These are phyloP conservation scores for Cenchrus fungigraminus DNA, from an alignment of 176 grass and related monocot species.

Conservation along the genomic window DNA sequence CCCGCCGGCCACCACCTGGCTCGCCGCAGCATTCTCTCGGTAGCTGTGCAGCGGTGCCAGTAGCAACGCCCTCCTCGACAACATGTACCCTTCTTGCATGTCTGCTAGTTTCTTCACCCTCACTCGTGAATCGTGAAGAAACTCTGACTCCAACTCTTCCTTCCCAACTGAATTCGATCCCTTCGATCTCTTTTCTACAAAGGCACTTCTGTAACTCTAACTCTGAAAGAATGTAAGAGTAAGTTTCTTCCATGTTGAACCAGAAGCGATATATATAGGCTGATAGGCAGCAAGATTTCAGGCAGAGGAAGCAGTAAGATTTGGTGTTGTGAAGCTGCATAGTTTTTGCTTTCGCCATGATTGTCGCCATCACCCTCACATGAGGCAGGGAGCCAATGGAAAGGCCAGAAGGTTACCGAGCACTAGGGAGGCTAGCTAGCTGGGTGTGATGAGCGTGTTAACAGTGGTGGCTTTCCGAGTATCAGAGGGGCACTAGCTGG, in stretches of 20 bases:
- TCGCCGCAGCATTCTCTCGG: conserved; percentile 35
- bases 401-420: conserved; percentile 11
- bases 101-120: neutral
- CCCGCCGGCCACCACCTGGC: conserved; percentile 13
- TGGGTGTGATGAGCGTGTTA: conserved; percentile 21
- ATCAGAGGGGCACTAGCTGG: conserved; percentile 43
- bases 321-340: conserved; percentile 1
- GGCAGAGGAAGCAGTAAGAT: conserved; percentile 6
- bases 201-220: neutral
- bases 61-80: conserved; percentile 66
- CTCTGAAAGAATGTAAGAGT: conserved; percentile 25
- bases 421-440: neutral
- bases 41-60: conserved; percentile 41
- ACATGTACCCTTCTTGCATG: conserved; percentile 36
- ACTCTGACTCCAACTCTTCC: neutral
- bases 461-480: conserved; percentile 47
- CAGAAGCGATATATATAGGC: conserved; percentile 32
- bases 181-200: neutral
- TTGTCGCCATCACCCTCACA: conserved; percentile 24
- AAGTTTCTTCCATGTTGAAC: conserved; percentile 37
- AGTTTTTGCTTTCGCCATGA: neutral
- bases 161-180: neutral
- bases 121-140: neutral
- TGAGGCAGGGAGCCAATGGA: conserved; percentile 35
- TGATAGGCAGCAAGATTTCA: neutral